phyloP scores from a whole-genome alignment of 139 green algal species.

The Chlorella sp. region DNA sequence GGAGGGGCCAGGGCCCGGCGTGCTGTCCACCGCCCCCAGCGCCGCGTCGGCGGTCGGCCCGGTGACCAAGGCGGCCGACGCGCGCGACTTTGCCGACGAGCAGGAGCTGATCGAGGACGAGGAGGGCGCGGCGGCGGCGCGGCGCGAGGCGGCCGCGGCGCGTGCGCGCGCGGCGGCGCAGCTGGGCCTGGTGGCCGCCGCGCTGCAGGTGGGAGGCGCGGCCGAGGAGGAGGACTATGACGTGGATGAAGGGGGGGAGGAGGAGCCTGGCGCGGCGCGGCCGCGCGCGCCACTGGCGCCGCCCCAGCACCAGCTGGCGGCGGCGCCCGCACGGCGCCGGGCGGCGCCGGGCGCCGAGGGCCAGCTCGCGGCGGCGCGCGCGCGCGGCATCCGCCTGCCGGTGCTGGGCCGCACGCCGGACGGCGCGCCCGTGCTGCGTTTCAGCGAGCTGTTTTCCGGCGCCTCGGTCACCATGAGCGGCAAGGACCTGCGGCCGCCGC shows the following conservation, averaged over 20 bases:
- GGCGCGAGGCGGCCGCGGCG: conserved; percentile 5
- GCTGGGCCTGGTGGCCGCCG: conserved; percentile 10
- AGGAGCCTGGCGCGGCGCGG: background rate
- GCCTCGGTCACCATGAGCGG: too few species aligned
- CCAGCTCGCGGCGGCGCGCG: background rate
- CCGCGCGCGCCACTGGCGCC: background rate
- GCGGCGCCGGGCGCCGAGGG: background rate
- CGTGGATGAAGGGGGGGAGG: conserved; percentile 23
- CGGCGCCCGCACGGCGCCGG: background rate
- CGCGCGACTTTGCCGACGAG: conserved; percentile 38
- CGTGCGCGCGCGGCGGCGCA: conserved; percentile 6
- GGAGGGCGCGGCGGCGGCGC: background rate
- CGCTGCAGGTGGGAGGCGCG: background rate
- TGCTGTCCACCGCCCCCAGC: background rate
- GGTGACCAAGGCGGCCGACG: conserved; percentile 14
- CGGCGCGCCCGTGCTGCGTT: conserved; percentile 24
- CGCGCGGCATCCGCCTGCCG: conserved; percentile 14
- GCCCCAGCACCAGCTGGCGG: background rate
- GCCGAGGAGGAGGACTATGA: conserved; percentile 48
- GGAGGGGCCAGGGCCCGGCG: too few species aligned
- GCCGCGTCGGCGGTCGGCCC: background rate
- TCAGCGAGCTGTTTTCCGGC: conserved; percentile 36
- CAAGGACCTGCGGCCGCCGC: conserved; percentile 9
- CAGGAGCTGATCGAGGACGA: conserved; percentile 44
- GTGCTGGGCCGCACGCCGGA: conserved; percentile 5